These are phyloP conservation scores for Scleroderma citrinum DNA, from an alignment of 768 basidiomycete species.

Conservation along the genomic window DNA sequence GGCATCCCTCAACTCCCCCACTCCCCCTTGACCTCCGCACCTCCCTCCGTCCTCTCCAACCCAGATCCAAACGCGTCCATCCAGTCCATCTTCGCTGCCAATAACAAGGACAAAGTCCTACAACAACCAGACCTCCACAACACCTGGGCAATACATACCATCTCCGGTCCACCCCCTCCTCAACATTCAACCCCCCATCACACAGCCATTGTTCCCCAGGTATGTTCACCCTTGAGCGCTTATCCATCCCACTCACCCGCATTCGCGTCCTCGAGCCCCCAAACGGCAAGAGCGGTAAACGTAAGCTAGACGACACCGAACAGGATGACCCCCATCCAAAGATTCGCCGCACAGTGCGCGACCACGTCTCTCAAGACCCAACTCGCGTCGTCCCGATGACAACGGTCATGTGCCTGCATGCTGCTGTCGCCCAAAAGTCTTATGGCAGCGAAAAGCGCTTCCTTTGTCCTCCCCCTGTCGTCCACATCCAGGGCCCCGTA, in stretches of 20 bases:
- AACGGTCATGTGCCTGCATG: slow-evolving; percentile 84
- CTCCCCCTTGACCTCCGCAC: slow-evolving; percentile 24
- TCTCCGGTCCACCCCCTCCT: slow-evolving; percentile 14
- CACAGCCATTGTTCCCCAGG: slow-evolving; percentile 33
- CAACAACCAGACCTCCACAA: slow-evolving; percentile 30
- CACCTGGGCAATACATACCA: slow-evolving; percentile 31
- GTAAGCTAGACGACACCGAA: slow-evolving; percentile 63
- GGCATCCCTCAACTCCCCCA: slow-evolving; percentile 24
- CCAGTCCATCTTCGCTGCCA: slow-evolving; percentile 33
- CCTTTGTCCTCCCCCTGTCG: slow-evolving; percentile 88
- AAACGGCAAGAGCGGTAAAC: slow-evolving; percentile 51
- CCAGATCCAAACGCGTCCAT: slow-evolving; percentile 35
- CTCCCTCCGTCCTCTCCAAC: slow-evolving; percentile 33
- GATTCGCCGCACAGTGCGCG: slow-evolving; percentile 79
- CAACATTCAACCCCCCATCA: slow-evolving; percentile 26
- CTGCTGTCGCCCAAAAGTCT: slow-evolving; percentile 92
- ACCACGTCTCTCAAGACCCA: slow-evolving; percentile 74
- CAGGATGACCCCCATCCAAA: slow-evolving; percentile 64
- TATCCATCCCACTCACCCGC: slow-evolving; percentile 18
- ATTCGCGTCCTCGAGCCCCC: slow-evolving; percentile 20
- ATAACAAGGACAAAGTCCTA: slow-evolving; percentile 26
- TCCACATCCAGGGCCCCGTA: slow-evolving; percentile 86
- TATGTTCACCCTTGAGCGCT: slow-evolving; percentile 26
- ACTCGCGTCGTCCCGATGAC: slow-evolving; percentile 81
- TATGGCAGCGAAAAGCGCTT: slow-evolving; percentile 95